These are phyloP conservation scores for Melastoma candidum DNA, from an alignment of 441 rosid genomes.

Conservation along the genomic window DNA sequence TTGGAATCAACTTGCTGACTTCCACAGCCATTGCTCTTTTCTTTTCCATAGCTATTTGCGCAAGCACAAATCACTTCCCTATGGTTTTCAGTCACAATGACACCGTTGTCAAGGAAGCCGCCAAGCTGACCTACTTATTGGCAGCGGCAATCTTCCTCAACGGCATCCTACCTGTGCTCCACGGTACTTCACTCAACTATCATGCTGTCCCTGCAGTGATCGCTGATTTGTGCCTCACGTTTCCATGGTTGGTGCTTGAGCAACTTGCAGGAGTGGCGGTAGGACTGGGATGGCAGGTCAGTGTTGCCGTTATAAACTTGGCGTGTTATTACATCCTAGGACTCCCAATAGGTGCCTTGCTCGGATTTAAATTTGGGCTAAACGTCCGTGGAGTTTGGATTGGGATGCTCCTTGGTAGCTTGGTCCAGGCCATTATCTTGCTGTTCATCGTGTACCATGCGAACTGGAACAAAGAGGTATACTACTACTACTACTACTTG, in stretches of 20 bases:
- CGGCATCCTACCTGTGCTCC: constrained; percentile 44
- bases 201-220: no score
- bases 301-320: constrained; percentile 32
- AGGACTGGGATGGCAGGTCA: constrained; percentile 45
- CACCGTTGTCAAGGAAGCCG: constrained; percentile 23
- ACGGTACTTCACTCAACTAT: constrained; percentile 19
- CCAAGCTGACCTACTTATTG: constrained; percentile 30
- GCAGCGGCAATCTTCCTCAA: constrained; percentile 41
- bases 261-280: constrained; percentile 39
- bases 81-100: constrained; percentile 24
- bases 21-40: constrained; percentile 23
- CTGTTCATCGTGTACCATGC: constrained; percentile 19
- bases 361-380: constrained; percentile 31
- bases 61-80: constrained; percentile 26
- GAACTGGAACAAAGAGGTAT: constrained; percentile 42
- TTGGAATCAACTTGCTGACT: constrained; percentile 21
- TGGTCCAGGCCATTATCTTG: constrained; percentile 25
- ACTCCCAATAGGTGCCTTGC: constrained; percentile 35
- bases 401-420: constrained; percentile 36
- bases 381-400: constrained; percentile 37
- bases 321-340: constrained; percentile 33
- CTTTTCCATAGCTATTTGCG: constrained; percentile 22
- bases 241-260: neutral
- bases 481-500: no score
- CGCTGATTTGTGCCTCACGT: no score